Evolutionary conservation across 805 yeast species (phyloP), one percentile per base, ranked within the genome.

Genomic region (Candida lessepsii): DNA sequence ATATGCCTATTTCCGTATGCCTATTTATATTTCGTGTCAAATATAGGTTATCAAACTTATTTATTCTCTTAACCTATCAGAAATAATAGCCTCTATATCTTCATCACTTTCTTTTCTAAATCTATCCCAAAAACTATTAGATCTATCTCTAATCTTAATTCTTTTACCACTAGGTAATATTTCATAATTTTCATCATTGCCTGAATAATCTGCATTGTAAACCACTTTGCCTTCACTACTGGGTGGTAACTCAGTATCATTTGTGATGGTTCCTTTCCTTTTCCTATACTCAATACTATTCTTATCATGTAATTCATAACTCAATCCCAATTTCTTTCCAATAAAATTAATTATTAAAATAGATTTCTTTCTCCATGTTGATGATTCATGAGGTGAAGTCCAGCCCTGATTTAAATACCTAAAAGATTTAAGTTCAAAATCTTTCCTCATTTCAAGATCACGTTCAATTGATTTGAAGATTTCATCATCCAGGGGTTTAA

Each of bases 381-480:
- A 65, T 1, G 58, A 50, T 42, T 80, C 83, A 39, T 63, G 65
- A 3, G 69, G 67, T 78, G 83, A 80, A 3, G 74, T 73, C 95
- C 95, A 85, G 2, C 95, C 83, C 56, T 86, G 93, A 37, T 73
- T 66, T 59, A 93, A 70, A 47, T 89, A 95, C 19, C 70, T 70
- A 52, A 71, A 82, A 0, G 97, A 83, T 29, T 75, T 82, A 20
- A 75, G 60, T 58, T 93, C 98, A 51, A 93, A 72, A 29, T 75
- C 70, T 47, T 76, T 75, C 51, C 93, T 73, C 53, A 90, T 66
- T 9, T 71, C 76, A 13, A 76, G 63, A 52, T 81, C 84, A 53
- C 78, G 78, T 60, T 93, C 99, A 40, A 86, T 71, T 13, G 78
- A 68, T 50, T 85, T 88, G 66, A 88, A 93, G 13, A 78, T 63